Evolutionary conservation across 805 yeast species (phyloP).

Genomic region (Hanseniaspora osmophila): DNA sequence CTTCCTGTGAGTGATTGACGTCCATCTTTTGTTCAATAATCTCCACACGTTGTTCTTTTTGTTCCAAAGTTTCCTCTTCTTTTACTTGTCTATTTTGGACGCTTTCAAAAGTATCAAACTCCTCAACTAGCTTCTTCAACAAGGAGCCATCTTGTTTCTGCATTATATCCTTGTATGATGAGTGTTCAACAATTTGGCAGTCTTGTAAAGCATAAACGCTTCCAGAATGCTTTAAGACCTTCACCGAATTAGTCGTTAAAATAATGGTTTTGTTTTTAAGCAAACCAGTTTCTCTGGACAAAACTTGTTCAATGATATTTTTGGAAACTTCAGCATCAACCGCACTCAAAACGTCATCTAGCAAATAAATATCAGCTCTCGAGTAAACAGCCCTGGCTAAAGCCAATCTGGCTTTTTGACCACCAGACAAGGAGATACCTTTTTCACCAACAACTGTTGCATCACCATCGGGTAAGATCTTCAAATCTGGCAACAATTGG

Average conservation of each 20-base stretch:
- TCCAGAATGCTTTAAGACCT: conserved; percentile 43
- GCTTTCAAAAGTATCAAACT: conserved; percentile 17
- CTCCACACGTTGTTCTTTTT: not conserved
- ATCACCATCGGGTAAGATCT: conserved; percentile 38
- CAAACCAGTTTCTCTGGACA: conserved; percentile 30
- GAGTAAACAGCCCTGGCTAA: conserved; percentile 60
- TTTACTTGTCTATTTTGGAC: conserved; percentile 4
- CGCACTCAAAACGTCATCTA: conserved; percentile 58
- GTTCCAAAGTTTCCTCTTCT: conserved; percentile 6
- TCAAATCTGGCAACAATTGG: conserved; percentile 33
- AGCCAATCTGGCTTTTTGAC: conserved; percentile 50
- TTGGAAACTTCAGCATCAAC: conserved; percentile 61
- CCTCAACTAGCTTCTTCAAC: conserved; percentile 19
- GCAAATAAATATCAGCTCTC: conserved; percentile 39
- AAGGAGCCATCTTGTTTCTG: conserved; percentile 18
- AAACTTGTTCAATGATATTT: conserved; percentile 36
- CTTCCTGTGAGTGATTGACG: conserved; percentile 1
- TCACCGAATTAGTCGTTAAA: conserved; percentile 43
- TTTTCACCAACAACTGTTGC: conserved; percentile 45
- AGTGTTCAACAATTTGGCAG: conserved; percentile 42
- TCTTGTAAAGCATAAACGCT: conserved; percentile 44
- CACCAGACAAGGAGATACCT: conserved; percentile 47
- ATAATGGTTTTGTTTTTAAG: conserved; percentile 38
- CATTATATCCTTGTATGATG: conserved; percentile 38
- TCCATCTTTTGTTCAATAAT: not conserved